Conservation (phyloP, 805 yeast species). For the Lipomyces chichibuensis region DNA sequence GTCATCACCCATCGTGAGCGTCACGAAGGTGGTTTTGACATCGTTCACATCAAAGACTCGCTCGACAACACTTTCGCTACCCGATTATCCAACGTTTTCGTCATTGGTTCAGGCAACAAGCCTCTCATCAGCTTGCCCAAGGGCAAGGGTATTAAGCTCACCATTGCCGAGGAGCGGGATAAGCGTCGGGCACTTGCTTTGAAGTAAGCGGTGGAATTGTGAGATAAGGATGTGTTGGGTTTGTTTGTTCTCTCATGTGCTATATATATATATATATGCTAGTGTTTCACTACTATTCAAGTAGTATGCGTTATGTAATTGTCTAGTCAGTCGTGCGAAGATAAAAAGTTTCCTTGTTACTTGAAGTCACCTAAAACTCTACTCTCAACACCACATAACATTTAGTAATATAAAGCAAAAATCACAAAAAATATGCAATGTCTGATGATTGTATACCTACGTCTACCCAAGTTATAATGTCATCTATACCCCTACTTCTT, state of each 20-base stretch:
- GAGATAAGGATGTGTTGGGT: slow-evolving; percentile 7
- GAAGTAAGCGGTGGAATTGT: slow-evolving; percentile 19
- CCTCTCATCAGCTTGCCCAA: slow-evolving; percentile 94
- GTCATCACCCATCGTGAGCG: slow-evolving; percentile 93
- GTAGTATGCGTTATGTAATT: slow-evolving; percentile 9
- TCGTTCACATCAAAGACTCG: slow-evolving; percentile 94
- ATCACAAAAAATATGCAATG: not conserved
- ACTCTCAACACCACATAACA: not conserved
- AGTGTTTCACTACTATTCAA: not conserved
- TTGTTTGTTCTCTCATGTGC: slow-evolving; percentile 9
- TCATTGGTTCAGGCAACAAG: slow-evolving; percentile 94
- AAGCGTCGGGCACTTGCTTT: slow-evolving; percentile 74
- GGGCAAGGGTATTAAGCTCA: slow-evolving; percentile 98
- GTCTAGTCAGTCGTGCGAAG: slow-evolving; percentile 3
- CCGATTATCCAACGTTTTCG: slow-evolving; percentile 90
- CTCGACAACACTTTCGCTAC: slow-evolving; percentile 95
- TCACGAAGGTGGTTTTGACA: slow-evolving; percentile 98
- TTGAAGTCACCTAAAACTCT: not conserved
- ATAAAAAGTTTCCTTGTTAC: slow-evolving; percentile 7
- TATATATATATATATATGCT: slow-evolving; percentile 6
- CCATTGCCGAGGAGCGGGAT: slow-evolving; percentile 98
- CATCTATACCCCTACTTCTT: not conserved
- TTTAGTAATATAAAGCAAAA: not conserved
- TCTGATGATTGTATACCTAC: not conserved
- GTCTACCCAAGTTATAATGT: not conserved